Evolutionary conservation across 306 rosid genomes (phyloP), one percentile per base, ranked within the genome.

Genomic region (Parietaria judaica): DNA sequence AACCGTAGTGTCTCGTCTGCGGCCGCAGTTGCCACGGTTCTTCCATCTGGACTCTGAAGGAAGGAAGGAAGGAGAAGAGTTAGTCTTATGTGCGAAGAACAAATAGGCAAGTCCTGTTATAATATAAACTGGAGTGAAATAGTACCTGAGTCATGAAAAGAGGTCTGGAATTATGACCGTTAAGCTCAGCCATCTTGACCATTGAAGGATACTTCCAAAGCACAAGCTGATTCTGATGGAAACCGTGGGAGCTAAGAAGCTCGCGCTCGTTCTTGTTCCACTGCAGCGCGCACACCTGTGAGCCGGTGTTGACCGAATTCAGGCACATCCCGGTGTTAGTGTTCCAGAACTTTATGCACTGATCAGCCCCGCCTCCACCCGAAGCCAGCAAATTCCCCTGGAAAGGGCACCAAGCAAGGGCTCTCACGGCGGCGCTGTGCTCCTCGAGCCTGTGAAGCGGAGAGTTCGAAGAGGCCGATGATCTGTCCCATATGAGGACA

Each of bases 291-390:
- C 60, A 56, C 16, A 56, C 60, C 8, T 56, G 60, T 3, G 60
- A 56, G 6, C 60, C 60, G 3, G 60, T 56, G 38, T 56, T 56
- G 39, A 56, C 60, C 17, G 60, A 56, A 43, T 56, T 56, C 60
- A 56, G 39, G 60, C 60, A 56, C 60, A 36, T n/a, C 17, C 60
- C 60, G 3, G 60, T 56, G 4, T 4, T 36, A 7, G 44, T 56
- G 60, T 56, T 56, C 60, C 60, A 56, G 44, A 56, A 36, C 60
- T 56, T 56, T 56, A 56, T 56, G 45, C 60, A 56, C 60, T 36
- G 60, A 10, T 56, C 60, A 36, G 17, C 7, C 60, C 17, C 60
- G 13, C 60, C 60, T 35, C 60, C 60, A 3, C 60, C 60, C 11
- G 60, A 34, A 9, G 60, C 60, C 14, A 56, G 60, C 60, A 56